Percentiles rank a stretch among this genome's conserved stretches.
Conservation (phyloP, 116 monocot species). For the Zostera marina region DNA sequence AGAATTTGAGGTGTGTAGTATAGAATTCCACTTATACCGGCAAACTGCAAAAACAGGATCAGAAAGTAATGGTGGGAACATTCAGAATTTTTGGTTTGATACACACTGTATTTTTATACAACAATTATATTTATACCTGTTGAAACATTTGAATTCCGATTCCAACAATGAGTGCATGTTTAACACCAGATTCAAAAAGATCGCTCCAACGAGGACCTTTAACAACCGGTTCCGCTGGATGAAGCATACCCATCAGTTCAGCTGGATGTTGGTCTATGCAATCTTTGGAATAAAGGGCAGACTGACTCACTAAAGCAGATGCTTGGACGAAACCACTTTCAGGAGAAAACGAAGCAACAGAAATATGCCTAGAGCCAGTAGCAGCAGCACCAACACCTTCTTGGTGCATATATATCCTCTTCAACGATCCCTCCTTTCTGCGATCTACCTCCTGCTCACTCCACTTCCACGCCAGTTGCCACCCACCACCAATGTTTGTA, state of each 20-base stretch:
- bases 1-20: conserved; percentile 93
- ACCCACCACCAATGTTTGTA: conserved; percentile 70
- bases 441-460: conserved; percentile 45
- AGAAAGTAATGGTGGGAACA: too few relatives aligned
- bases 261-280: conserved; percentile 23
- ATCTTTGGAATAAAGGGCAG: conserved; percentile 47
- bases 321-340: conserved; percentile 48
- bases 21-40: conserved; percentile 77
- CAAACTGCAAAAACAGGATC: conserved; percentile 28
- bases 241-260: conserved; percentile 46
- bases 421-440: conserved; percentile 39
- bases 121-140: conserved; percentile 25
- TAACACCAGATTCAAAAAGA: conserved; percentile 73
- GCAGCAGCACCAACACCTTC: conserved; percentile 11
- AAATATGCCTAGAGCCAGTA: conserved; percentile 34
- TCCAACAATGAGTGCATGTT: conserved; percentile 58
- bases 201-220: conserved; percentile 50
- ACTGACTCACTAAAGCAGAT: conserved; percentile 63
- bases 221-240: conserved; percentile 35
- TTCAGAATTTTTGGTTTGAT: too few relatives aligned
- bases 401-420: conserved; percentile 67
- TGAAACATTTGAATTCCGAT: conserved; percentile 75
- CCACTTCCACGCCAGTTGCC: conserved; percentile 83
- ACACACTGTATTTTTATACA: too few relatives aligned
- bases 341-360: conserved; percentile 35